Base-by-base conservation (phyloP, 495 filamentous ascomycete species). In the Pseudoneurospora amorphoporcata region DNA sequence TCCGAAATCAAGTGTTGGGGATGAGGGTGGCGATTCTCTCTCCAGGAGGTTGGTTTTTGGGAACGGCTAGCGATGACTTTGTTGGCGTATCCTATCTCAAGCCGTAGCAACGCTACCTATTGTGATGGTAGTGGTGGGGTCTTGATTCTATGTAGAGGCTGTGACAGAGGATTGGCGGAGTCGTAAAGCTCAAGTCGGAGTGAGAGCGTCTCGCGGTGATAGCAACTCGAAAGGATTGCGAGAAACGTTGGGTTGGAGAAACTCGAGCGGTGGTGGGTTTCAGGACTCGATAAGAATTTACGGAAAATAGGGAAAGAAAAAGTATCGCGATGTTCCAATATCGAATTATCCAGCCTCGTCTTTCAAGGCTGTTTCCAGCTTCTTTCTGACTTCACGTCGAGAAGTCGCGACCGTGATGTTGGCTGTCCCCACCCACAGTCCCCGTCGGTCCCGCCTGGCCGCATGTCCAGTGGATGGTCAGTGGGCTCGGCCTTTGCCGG, bases 321-420 rank as follows among this genome's bases (percentile, higher is more conserved):
- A 61, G 6, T 61, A 61, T 35, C 6, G 53, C 35, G 14, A 35
- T 32, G 29, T 61, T 61, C 3, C 23, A 61, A 61, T 8, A 12
- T 61, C 29, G 29, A 35, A 61, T 39, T 68, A 43, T 41, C 61
- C 72, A 72, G 43, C 69, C 38, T 61, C 42, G 69, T 71, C 69
- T 42, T 42, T 38, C 39, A 75, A 70, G 71, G 68, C 73, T 72
- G 71, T 70, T 75, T 72, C 68, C 42, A 70, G n/a, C 23, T 61
- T 35, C 53, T 17, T 61, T 61, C 53, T 17, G 29, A 61, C 14
- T 61, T 61, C 14, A 61, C 29, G 53, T 61, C 53, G 29, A 61
- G 23, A 7, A 17, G 53, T 61, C 53, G 53, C 53, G 53, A 61
- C 53, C 29, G 53, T 61, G 53, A 61, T 61, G 53, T 32, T 61